A percentile compares a stretch with the other conserved stretches of the same genome.
These are phyloP conservation scores for Trichomonascus vanleenenianus DNA, from an alignment of 805 yeast genomes.

Conservation along the genomic window DNA sequence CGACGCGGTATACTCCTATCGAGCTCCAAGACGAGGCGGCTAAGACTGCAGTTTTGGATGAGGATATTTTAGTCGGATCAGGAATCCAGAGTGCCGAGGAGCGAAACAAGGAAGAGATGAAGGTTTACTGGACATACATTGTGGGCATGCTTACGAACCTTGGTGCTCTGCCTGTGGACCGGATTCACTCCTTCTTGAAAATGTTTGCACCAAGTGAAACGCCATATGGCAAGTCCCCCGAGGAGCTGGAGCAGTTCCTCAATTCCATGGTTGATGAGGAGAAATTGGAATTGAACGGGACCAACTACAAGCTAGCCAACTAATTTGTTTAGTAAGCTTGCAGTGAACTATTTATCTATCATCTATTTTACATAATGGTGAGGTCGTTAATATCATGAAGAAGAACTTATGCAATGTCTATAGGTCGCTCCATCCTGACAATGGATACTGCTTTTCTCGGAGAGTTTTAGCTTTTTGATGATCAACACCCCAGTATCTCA, in stretches of 20 bases:
- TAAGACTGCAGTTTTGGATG: slow-evolving; percentile 7
- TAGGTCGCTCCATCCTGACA: too few relatives aligned
- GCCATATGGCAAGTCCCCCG: slow-evolving; percentile 32
- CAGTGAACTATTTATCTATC: neutral
- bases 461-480: neutral
- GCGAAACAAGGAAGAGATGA: slow-evolving; percentile 29
- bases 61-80: slow-evolving; percentile 7
- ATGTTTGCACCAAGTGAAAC: slow-evolving; percentile 50
- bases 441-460: neutral
- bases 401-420: neutral
- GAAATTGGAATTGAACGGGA: slow-evolving; percentile 30
- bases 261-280: slow-evolving; percentile 38
- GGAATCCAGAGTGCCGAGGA: slow-evolving; percentile 24
- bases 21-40: slow-evolving; percentile 29
- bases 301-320: slow-evolving; percentile 29
- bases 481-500: slow-evolving; percentile 9
- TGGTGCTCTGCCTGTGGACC: slow-evolving; percentile 40
- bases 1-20: slow-evolving; percentile 32
- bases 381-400: neutral
- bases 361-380: neutral
- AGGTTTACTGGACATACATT: slow-evolving; percentile 41
- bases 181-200: slow-evolving; percentile 46
- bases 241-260: slow-evolving; percentile 38
- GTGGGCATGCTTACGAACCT: slow-evolving; percentile 51
- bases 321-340: neutral